phyloP scores from a whole-genome alignment of 495 filamentous ascomycete genomes.

The Penicillium robsamsonii region DNA sequence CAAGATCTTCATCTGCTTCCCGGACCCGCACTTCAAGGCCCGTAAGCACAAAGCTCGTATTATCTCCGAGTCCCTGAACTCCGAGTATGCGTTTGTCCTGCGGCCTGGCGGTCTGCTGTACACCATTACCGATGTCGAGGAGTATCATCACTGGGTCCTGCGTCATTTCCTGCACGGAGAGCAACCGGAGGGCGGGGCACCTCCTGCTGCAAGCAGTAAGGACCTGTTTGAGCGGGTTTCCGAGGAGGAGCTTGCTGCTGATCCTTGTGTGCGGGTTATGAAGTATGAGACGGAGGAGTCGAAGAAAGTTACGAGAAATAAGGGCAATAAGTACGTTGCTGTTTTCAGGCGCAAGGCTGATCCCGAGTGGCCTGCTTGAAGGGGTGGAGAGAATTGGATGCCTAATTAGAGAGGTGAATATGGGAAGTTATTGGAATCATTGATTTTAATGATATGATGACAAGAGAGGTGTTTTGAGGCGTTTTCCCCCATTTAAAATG shows the following conservation, averaged over 20 bases:
- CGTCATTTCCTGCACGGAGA: conserved; percentile 63
- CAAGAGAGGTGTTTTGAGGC: conserved; percentile 19
- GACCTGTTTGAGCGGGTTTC: conserved; percentile 54
- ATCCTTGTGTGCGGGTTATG: conserved; percentile 81
- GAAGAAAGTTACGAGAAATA: conserved; percentile 92
- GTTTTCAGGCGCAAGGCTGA: conserved; percentile 78
- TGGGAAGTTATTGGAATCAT: neutral
- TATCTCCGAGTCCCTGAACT: conserved; percentile 79
- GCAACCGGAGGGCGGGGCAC: conserved; percentile 23
- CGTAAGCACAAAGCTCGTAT: conserved; percentile 97
- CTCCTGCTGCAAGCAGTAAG: conserved; percentile 46
- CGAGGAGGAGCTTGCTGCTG: conserved; percentile 64
- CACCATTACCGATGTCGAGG: conserved; percentile 96
- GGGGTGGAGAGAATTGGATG: neutral
- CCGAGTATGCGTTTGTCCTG: conserved; percentile 90
- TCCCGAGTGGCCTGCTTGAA: conserved; percentile 61
- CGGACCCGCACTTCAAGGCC: conserved; percentile 96
- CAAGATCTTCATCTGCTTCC: conserved; percentile 96
- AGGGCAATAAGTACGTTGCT: conserved; percentile 82
- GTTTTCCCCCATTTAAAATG: conserved; percentile 15
- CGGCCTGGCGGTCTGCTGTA: conserved; percentile 82
- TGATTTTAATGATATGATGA: conserved; percentile 4
- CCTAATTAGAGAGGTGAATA: neutral
- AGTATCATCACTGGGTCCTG: conserved; percentile 90
- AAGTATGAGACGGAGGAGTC: conserved; percentile 88